Conservation (phyloP, 768 basidiomycete genomes). For the Lentinula boryana region DNA sequence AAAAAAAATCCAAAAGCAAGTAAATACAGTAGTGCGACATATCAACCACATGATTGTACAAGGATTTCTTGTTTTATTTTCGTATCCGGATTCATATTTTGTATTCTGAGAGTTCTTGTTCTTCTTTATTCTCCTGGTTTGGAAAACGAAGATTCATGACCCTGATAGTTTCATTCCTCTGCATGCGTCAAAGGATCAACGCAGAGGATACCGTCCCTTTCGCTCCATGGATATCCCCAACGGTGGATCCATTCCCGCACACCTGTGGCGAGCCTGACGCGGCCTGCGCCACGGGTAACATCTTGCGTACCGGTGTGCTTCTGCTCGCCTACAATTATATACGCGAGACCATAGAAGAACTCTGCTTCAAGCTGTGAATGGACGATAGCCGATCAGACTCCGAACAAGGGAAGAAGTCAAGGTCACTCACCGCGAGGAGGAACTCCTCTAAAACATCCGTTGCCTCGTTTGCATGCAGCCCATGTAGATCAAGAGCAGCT, state of each 20-base stretch:
- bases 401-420: neutral
- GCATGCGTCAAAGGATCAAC: constrained; percentile 80
- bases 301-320: constrained; percentile 96
- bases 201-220: constrained; percentile 85
- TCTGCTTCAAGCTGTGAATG: constrained; percentile 71
- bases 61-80: neutral
- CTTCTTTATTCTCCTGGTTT: neutral
- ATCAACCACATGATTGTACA: constrained; percentile 4
- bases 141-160: neutral
- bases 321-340: constrained; percentile 89
- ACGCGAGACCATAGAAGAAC: constrained; percentile 83
- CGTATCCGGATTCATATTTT: neutral
- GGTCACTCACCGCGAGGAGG: constrained; percentile 64
- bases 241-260: constrained; percentile 89
- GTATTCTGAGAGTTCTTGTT: neutral
- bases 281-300: constrained; percentile 70
- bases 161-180: constrained; percentile 27
- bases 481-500: constrained; percentile 83
- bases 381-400: neutral
- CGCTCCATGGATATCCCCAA: constrained; percentile 96
- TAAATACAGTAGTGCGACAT: constrained; percentile 8
- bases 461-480: constrained; percentile 89
- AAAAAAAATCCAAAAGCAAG: neutral
- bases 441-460: constrained; percentile 88
- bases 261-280: constrained; percentile 76